Evolutionary conservation across 140 eudicot species (phyloP).

Genomic region (Anethum foeniculum): DNA sequence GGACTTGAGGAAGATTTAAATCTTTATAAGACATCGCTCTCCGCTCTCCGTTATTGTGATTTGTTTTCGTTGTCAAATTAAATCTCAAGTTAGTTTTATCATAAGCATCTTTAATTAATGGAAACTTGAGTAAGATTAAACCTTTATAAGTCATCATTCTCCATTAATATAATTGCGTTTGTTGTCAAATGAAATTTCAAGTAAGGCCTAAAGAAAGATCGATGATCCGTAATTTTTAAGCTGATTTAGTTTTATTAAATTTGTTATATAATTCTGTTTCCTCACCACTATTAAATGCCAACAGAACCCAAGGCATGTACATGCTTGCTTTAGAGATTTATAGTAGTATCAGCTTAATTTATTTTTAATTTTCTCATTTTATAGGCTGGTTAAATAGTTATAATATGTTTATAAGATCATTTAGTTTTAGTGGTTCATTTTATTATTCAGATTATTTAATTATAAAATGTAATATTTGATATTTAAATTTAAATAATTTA

Average conservation of each 20-base stretch:
- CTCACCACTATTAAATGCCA: neutral
- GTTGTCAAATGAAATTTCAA: neutral
- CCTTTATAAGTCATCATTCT: too few species aligned
- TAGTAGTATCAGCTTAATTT: neutral
- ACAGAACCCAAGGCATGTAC: neutral
- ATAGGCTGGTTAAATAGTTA: neutral
- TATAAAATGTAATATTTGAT: too few species aligned
- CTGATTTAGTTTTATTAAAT: too few species aligned
- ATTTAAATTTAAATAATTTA: too few species aligned
- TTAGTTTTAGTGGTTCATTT: too few species aligned
- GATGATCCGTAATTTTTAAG: neutral
- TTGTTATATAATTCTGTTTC: too few species aligned
- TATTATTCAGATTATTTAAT: too few species aligned
- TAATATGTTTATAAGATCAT: neutral
- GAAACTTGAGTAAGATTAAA: too few species aligned
- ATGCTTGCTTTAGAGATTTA: neutral
- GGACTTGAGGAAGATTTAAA: neutral
- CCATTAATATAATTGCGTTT: too few species aligned
- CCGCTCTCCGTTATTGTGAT: too few species aligned
- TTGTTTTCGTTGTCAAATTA: neutral
- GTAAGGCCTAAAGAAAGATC: neutral
- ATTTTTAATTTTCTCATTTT: neutral
- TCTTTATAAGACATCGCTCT: too few species aligned
- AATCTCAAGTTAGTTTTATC: neutral
- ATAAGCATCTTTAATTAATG: too few species aligned